These are phyloP conservation scores for Metrosideros polymorpha DNA, from an alignment of 441 rosid species.

Conservation along the genomic window DNA sequence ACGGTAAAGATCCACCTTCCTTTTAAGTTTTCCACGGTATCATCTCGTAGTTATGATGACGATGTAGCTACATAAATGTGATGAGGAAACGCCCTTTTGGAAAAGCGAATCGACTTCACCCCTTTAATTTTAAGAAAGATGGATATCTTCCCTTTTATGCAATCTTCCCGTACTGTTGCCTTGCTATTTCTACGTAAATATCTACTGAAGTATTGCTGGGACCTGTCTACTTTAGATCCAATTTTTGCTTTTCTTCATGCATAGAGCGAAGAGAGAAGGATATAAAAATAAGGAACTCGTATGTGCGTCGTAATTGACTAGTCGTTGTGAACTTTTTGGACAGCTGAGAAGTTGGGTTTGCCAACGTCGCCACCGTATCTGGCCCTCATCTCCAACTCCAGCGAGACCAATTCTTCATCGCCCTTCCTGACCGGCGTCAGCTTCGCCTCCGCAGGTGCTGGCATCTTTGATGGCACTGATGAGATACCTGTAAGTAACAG, in stretches of 20 bases:
- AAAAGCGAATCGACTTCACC: neutral
- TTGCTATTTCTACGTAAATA: neutral
- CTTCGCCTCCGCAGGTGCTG: constrained; percentile 49
- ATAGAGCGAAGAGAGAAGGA: neutral
- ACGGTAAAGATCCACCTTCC: neutral
- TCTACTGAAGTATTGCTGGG: neutral
- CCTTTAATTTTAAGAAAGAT: neutral
- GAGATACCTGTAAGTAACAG: neutral
- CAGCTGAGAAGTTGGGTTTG: constrained; percentile 39
- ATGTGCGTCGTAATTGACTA: neutral
- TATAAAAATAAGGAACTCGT: neutral
- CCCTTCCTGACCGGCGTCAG: constrained; percentile 29
- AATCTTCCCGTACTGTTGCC: neutral
- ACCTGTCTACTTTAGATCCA: neutral
- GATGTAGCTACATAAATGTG: neutral
- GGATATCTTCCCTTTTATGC: neutral
- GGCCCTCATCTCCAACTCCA: constrained; percentile 3
- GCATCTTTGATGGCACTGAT: constrained; percentile 27
- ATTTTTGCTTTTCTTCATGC: neutral
- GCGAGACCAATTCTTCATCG: neutral
- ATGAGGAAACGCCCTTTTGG: neutral
- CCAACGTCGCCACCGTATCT: constrained; percentile 35
- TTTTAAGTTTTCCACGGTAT: neutral
- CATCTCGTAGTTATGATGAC: neutral
- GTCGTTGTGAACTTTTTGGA: neutral